Conservation (phyloP, 768 basidiomycete species). For the Boletus pseudopeckii region DNA sequence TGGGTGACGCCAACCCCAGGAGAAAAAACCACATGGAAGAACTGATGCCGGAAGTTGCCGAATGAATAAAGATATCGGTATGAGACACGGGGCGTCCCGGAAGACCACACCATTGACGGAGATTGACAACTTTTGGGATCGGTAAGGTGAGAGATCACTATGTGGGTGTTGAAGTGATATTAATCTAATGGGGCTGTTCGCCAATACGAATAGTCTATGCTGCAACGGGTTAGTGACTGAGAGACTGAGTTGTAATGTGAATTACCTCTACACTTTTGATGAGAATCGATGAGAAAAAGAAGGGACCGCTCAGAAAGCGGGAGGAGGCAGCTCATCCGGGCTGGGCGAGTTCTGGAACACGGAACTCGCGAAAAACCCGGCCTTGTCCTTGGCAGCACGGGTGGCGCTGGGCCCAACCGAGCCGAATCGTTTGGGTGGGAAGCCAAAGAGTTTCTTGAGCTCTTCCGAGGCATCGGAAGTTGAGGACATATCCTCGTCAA, state of each 20-base stretch:
- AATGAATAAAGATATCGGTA: conserved; percentile 42
- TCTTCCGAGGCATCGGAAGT: conserved; percentile 40
- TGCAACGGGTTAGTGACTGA: conserved; percentile 9
- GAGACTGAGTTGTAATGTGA: not conserved
- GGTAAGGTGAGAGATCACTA: conserved; percentile 31
- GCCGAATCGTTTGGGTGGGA: conserved; percentile 29
- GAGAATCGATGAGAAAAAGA: conserved; percentile 18
- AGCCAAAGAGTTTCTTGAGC: conserved; percentile 32
- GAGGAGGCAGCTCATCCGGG: conserved; percentile 75
- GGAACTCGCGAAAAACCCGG: conserved; percentile 73
- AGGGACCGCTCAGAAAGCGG: conserved; percentile 50
- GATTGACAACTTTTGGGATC: not conserved
- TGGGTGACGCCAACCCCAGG: conserved; percentile 29
- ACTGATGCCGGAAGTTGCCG: conserved; percentile 37
- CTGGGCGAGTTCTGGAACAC: conserved; percentile 85
- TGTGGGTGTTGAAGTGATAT: conserved; percentile 34
- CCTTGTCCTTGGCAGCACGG: conserved; percentile 31
- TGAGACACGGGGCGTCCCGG: conserved; percentile 22
- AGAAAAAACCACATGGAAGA: conserved; percentile 27
- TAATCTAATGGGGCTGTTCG: conserved; percentile 35
- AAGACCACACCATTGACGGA: conserved; percentile 10
- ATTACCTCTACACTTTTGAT: conserved; percentile 42
- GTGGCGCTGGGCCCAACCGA: conserved; percentile 27
- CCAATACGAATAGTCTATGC: conserved; percentile 39
- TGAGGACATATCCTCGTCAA: conserved; percentile 58